A percentile compares a stretch with the other conserved stretches of the same genome.
These are phyloP conservation scores for Elsinoe ampelina DNA, from an alignment of 2,329 filamentous ascomycete genomes.

Conservation along the genomic window DNA sequence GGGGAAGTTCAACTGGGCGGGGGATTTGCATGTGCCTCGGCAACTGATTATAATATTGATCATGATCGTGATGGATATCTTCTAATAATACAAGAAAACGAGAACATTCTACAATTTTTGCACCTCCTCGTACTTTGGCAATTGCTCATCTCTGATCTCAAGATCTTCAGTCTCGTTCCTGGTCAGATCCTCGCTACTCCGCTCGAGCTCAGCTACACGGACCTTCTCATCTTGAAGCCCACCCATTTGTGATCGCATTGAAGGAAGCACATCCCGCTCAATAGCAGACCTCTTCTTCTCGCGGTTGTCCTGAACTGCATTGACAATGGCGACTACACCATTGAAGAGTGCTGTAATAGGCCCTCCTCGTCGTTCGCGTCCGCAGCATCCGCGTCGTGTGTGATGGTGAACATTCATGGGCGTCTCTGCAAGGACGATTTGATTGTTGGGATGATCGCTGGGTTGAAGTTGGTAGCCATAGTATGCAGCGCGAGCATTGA, in stretches of 20 bases:
- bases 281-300: background rate
- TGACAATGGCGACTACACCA: background rate
- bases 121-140: background rate
- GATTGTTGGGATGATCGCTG: background rate
- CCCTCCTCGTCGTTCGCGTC: background rate
- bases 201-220: background rate
- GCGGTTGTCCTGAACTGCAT: background rate
- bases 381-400: background rate
- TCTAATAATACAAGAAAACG: background rate
- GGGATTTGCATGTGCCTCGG: background rate
- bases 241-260: background rate
- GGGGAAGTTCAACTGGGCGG: background rate
- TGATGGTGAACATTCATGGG: background rate
- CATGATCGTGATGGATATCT: background rate
- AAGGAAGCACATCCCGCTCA: background rate
- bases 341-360: conserved; percentile 1
- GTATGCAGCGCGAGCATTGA: conserved; percentile 2
- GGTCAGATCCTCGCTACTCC: background rate
- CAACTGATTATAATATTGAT: background rate
- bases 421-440: background rate
- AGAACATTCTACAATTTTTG: background rate
- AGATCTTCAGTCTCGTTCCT: background rate
- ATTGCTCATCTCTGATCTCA: background rate
- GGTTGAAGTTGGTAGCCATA: background rate
- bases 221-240: background rate